Evolutionary conservation across 192 early-diverging fungal species (phyloP).

Genomic region (Backusella tarrabulga): DNA sequence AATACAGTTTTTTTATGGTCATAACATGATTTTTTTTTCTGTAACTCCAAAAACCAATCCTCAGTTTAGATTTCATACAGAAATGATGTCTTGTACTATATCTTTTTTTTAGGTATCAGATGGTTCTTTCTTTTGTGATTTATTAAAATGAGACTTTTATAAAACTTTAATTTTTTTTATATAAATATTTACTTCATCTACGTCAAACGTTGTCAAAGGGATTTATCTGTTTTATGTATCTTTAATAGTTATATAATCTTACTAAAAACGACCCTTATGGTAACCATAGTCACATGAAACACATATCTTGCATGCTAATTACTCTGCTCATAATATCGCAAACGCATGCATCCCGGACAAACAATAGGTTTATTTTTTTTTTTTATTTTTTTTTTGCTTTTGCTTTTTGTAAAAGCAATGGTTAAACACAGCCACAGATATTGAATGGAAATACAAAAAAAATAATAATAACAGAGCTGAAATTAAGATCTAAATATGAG

Average conservation of each 20-base stretch:
- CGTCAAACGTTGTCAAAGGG: not conserved
- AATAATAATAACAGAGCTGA: not conserved
- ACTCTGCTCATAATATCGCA: not conserved
- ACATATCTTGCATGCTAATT: not conserved
- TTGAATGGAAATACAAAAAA: not conserved
- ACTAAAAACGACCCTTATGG: not conserved
- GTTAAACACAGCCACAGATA: not conserved
- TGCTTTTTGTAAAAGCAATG: not conserved
- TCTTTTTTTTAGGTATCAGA: too few relatives aligned
- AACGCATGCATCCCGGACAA: not conserved
- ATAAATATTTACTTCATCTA: not conserved
- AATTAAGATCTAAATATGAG: not conserved
- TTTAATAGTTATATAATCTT: not conserved
- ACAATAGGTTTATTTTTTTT: not conserved
- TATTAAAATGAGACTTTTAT: not conserved
- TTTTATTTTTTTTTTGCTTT: not conserved
- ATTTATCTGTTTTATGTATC: not conserved
- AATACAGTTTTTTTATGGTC: not conserved
- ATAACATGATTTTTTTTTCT: not conserved
- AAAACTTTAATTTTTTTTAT: not conserved
- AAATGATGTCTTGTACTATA: not conserved
- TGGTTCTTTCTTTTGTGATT: not conserved
- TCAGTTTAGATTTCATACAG: not conserved
- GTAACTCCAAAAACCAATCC: not conserved
- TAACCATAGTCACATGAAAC: not conserved